Conservation (phyloP, 257 asterid species). For the Nicotiana undulata region DNA sequence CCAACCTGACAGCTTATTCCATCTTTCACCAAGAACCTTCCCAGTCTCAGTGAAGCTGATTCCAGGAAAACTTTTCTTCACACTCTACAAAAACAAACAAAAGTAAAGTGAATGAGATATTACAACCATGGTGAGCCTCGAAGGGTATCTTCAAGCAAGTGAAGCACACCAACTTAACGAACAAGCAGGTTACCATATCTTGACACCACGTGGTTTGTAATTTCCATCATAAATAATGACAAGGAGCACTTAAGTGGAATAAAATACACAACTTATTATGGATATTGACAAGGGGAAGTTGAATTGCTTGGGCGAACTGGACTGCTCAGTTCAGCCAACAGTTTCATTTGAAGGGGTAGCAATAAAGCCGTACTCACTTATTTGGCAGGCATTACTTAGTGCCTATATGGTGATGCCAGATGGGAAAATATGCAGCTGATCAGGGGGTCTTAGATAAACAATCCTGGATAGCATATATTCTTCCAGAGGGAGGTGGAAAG, state of each 20-base stretch:
- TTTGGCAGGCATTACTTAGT: slow-evolving; percentile 87
- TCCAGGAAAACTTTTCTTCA: slow-evolving; percentile 73
- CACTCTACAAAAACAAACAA: slow-evolving; percentile 33
- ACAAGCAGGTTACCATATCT: background rate
- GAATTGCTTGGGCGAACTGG: slow-evolving; percentile 95
- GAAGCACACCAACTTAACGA: background rate
- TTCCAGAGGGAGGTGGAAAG: slow-evolving; percentile 58
- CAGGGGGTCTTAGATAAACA: too few relatives aligned
- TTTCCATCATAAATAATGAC: background rate
- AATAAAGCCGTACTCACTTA: slow-evolving; percentile 42
- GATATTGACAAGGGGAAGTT: slow-evolving; percentile 6
- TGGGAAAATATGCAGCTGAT: slow-evolving; percentile 69
- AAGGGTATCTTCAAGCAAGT: background rate
- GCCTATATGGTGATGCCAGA: slow-evolving; percentile 53
- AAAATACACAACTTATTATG: too few relatives aligned
- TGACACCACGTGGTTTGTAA: background rate
- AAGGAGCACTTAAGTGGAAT: too few relatives aligned
- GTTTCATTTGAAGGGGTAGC: slow-evolving; percentile 45
- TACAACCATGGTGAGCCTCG: background rate
- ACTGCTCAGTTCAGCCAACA: slow-evolving; percentile 52
- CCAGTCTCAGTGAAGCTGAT: slow-evolving; percentile 64
- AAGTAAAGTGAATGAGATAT: background rate
- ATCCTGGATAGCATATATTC: slow-evolving; percentile 84
- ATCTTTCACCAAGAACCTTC: slow-evolving; percentile 72
- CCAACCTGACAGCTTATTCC: slow-evolving; percentile 84